These are phyloP conservation scores for Aspergillus egyptiacus DNA, from an alignment of 495 filamentous ascomycete species.

Conservation along the genomic window DNA sequence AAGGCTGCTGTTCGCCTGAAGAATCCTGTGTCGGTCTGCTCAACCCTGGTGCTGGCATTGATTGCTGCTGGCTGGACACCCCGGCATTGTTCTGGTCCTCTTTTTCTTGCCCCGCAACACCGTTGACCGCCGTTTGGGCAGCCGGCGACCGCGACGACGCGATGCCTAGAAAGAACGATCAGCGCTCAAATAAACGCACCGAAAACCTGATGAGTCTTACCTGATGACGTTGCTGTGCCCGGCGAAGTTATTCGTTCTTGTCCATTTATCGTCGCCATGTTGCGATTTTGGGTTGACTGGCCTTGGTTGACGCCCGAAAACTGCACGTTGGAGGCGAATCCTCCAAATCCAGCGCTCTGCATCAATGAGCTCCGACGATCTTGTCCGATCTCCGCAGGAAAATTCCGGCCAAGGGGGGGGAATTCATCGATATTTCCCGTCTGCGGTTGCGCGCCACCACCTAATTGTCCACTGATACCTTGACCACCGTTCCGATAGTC, in stretches of 20 bases:
- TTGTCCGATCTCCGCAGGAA: conserved; percentile 63
- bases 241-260: conserved; percentile 35
- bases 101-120: conserved; percentile 39
- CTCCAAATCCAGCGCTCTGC: conserved; percentile 60
- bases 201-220: conserved; percentile 8
- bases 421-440: conserved; percentile 74
- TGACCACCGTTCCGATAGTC: conserved; percentile 57
- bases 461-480: conserved; percentile 52
- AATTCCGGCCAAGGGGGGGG: conserved; percentile 69
- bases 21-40: conserved; percentile 6
- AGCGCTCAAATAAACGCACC: conserved; percentile 9
- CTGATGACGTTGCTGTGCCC: conserved; percentile 14
- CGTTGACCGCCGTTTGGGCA: conserved; percentile 36
- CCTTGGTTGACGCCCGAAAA: conserved; percentile 33
- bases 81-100: conserved; percentile 36
- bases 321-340: conserved; percentile 41
- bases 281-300: conserved; percentile 27
- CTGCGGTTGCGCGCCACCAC: conserved; percentile 53
- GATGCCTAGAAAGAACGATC: conserved; percentile 26
- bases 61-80: conserved; percentile 31
- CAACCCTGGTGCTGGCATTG: conserved; percentile 23
- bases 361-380: conserved; percentile 59
- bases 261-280: conserved; percentile 25
- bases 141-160: conserved; percentile 39
- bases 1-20: conserved; percentile 47